Percentiles rank a stretch among this genome's conserved stretches.
Conservation (phyloP, 169 alveolate species). For the Amoebophrya sp. region DNA sequence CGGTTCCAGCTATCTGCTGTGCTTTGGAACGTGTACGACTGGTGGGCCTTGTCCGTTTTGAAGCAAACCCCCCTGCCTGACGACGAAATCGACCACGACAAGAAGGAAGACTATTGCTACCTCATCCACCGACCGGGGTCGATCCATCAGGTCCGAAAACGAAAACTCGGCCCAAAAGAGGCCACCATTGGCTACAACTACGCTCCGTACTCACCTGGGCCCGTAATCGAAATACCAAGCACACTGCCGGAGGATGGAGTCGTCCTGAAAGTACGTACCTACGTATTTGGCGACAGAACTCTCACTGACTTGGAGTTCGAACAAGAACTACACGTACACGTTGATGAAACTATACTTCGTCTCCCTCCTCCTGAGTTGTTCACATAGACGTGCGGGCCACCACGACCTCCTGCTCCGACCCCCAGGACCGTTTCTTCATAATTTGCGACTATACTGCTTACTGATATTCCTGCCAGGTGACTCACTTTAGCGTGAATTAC, state of each 20-base stretch:
- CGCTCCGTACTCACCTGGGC: not conserved
- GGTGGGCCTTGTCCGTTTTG: too few species aligned
- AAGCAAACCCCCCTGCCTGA: not conserved
- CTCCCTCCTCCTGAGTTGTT: not conserved
- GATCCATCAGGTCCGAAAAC: not conserved
- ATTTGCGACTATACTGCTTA: not conserved
- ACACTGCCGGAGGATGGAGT: not conserved
- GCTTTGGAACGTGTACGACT: too few species aligned
- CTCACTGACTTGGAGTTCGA: not conserved
- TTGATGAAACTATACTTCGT: not conserved
- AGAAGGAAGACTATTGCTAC: not conserved
- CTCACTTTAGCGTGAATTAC: slow-evolving; percentile 20
- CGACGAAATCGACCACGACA: not conserved
- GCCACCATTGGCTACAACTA: not conserved
- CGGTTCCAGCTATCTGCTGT: too few species aligned
- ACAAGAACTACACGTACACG: not conserved
- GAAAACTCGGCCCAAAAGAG: not conserved
- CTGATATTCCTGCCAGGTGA: too few species aligned
- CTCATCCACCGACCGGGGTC: slow-evolving; percentile 1
- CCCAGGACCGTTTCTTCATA: not conserved
- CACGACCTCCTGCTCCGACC: not conserved
- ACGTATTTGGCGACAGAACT: not conserved
- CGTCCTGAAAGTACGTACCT: not conserved
- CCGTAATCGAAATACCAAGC: not conserved
- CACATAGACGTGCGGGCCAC: not conserved